Conservation (phyloP, 805 yeast species). For the Hanseniaspora meyeri region DNA sequence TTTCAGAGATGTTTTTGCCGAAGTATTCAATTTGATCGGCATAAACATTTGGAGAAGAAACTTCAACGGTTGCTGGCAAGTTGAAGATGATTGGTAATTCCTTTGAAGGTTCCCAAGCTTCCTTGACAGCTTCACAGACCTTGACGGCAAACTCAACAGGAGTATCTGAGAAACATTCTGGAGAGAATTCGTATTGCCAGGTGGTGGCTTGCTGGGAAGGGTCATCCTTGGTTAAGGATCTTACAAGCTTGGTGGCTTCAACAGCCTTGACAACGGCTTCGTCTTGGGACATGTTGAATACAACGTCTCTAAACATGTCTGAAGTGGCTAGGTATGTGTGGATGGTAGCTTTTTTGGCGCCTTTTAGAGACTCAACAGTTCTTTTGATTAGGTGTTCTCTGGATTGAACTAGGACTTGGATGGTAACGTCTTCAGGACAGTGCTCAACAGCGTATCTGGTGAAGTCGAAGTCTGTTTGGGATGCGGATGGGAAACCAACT, state of each 20-base stretch:
- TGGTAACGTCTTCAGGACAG: slow-evolving; percentile 62
- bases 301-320: slow-evolving; percentile 62
- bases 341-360: slow-evolving; percentile 60
- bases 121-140: slow-evolving; percentile 68
- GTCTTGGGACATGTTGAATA: slow-evolving; percentile 56
- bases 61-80: slow-evolving; percentile 72
- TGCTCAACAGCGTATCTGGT: slow-evolving; percentile 67
- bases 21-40: slow-evolving; percentile 75
- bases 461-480: slow-evolving; percentile 72
- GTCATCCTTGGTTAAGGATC: slow-evolving; percentile 62
- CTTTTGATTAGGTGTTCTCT: slow-evolving; percentile 61
- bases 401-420: slow-evolving; percentile 67
- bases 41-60: slow-evolving; percentile 60
- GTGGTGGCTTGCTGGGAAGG: slow-evolving; percentile 49
- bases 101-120: slow-evolving; percentile 66
- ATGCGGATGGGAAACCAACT: slow-evolving; percentile 70
- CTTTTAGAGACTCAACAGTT: slow-evolving; percentile 60
- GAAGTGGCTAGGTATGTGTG: slow-evolving; percentile 69
- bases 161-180: slow-evolving; percentile 67
- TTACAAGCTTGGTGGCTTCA: slow-evolving; percentile 55
- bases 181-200: slow-evolving; percentile 67
- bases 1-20: slow-evolving; percentile 51
- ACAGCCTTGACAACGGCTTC: slow-evolving; percentile 60
- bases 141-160: slow-evolving; percentile 62
- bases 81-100: slow-evolving; percentile 66